These are phyloP conservation scores for Entomortierella parvispora DNA, from an alignment of 192 early-diverging fungal genomes.

Conservation along the genomic window DNA sequence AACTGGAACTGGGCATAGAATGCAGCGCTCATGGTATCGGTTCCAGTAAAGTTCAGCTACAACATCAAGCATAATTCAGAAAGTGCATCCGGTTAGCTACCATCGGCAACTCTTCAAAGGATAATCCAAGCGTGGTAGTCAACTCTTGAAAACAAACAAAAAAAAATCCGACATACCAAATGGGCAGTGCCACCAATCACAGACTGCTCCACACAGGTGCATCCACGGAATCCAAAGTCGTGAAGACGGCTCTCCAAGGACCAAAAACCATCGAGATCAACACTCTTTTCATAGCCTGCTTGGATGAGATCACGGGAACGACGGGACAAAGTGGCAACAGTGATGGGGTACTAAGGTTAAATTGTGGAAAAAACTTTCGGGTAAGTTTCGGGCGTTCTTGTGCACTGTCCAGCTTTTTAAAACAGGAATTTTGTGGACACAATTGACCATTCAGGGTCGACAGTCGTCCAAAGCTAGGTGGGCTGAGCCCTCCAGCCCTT, in stretches of 20 bases:
- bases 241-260: slow-evolving; percentile 76
- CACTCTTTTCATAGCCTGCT: slow-evolving; percentile 68
- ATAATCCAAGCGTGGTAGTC: neutral
- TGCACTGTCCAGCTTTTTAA: no score
- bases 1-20: slow-evolving; percentile 82
- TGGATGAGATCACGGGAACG: slow-evolving; percentile 70
- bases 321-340: slow-evolving; percentile 86
- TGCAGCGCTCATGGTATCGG: slow-evolving; percentile 83
- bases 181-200: slow-evolving; percentile 88
- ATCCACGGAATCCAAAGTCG: slow-evolving; percentile 94
- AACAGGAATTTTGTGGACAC: no score
- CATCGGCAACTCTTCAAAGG: neutral
- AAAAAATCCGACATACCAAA: slow-evolving; percentile 67
- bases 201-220: slow-evolving; percentile 87
- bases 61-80: neutral
- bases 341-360: slow-evolving; percentile 78
- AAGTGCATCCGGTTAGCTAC: slow-evolving; percentile 1
- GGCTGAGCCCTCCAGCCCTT: no score
- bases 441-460: neutral
- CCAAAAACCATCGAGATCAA: slow-evolving; percentile 68
- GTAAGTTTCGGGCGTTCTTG: neutral
- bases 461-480: no score
- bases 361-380: neutral
- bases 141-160: neutral
- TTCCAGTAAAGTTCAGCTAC: slow-evolving; percentile 85